Conservation (phyloP, 306 rosid genomes). For the Vigna radiata region DNA sequence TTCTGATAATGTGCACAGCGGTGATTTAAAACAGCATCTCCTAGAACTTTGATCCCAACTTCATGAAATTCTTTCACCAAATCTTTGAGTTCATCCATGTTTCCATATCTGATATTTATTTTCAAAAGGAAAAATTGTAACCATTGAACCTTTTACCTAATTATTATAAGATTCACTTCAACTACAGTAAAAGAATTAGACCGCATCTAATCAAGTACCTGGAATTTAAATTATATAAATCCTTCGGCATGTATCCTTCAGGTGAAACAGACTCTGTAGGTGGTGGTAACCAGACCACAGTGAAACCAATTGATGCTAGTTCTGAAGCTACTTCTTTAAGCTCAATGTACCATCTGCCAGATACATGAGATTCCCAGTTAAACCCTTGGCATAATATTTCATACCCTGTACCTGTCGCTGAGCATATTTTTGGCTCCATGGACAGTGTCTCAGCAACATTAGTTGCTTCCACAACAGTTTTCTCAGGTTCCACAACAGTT, state of each 20-base stretch:
- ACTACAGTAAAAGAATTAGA: background rate
- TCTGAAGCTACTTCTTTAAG: slow-evolving; percentile 70
- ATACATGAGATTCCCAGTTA: slow-evolving; percentile 90
- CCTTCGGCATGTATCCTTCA: slow-evolving; percentile 94
- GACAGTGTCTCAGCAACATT: slow-evolving; percentile 18
- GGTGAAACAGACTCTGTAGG: slow-evolving; percentile 93
- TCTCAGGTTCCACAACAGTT: too few species aligned
- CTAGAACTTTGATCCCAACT: slow-evolving; percentile 73
- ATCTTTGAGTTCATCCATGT: slow-evolving; percentile 77
- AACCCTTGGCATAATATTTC: slow-evolving; percentile 94
- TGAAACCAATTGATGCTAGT: slow-evolving; percentile 75
- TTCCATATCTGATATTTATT: slow-evolving; percentile 71
- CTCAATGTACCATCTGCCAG: slow-evolving; percentile 83
- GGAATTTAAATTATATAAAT: slow-evolving; percentile 85
- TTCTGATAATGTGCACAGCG: slow-evolving; percentile 83
- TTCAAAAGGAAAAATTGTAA: slow-evolving; percentile 1
- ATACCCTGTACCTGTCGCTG: slow-evolving; percentile 78
- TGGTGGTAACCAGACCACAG: slow-evolving; percentile 90
- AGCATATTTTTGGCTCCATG: slow-evolving; percentile 46
- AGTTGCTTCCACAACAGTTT: background rate
- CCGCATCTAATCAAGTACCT: slow-evolving; percentile 56
- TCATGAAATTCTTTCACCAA: slow-evolving; percentile 68
- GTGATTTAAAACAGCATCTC: slow-evolving; percentile 92
- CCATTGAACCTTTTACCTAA: slow-evolving; percentile 19
- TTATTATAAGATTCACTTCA: slow-evolving; percentile 7